Evolutionary conservation across 768 basidiomycete species (phyloP), one percentile per base, ranked within the genome.

Genomic region (Termitomyces sp.): DNA sequence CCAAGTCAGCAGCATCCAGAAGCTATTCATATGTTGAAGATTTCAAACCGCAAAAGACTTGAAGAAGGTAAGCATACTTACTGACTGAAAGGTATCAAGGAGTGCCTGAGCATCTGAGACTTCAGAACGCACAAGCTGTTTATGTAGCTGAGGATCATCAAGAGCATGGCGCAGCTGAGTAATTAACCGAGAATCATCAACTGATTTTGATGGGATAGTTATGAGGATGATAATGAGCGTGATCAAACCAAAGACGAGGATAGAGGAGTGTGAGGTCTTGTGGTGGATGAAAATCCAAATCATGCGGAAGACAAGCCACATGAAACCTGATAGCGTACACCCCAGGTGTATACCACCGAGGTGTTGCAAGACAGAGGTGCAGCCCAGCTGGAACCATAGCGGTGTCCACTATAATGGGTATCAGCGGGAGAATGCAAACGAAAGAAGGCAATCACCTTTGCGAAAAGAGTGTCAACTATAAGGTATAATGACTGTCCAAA

Each of bases 311-410:
- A 89, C 70, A 43, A 90, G 76, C 89, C 89, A 91, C 15, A 79
- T 71, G 54, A 87, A 80, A 46, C 87, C 89, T 32, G 88, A 89
- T 24, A 78, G 70, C 3, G 88, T 87, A 66, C 90, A 91, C 28
- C 89, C 88, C n/a, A 84, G 85, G 64, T 92, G 90, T 59, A 91
- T 88, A 21, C 90, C 90, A 5, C 90, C 90, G 14, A 92, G 79
- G 66, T 92, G 90, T 74, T 87, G 77, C 21, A 90, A 75, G 5
- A 81, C 75, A 17, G 88, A 89, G 7, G 88, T 90, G 66, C 85
- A 88, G 30, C 72, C 84, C 7, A 90, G 74, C 51, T 88, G 77
- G 64, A 82, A 88, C 70, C 61, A 61, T 11, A 79, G 66, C 37
- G 77, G 77, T 15, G 76, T 61, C 77, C 77, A 79, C 76, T 78